A percentile compares a stretch with the other conserved stretches of the same genome.
phyloP scores from a whole-genome alignment of 1,139 yeast species.

The Petasospora fabianii region DNA sequence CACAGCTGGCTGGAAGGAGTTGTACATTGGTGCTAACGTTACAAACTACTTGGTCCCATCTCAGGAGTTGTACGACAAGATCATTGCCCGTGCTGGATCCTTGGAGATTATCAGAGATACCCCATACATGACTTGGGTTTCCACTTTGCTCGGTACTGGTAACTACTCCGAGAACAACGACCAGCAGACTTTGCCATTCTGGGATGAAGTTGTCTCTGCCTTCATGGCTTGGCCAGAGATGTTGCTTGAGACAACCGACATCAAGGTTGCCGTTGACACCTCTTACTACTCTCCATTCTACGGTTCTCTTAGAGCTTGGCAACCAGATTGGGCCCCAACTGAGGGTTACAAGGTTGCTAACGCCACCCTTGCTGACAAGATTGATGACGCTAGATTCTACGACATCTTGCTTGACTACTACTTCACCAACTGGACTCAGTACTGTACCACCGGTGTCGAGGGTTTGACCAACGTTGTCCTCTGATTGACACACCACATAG shows the following conservation, averaged over 20 bases:
- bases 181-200: conserved; percentile 35
- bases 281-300: conserved; percentile 39
- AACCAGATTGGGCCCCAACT: conserved; percentile 35
- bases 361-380: conserved; percentile 33
- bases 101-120: conserved; percentile 26
- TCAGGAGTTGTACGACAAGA: conserved; percentile 34
- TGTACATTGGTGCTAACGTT: conserved; percentile 39
- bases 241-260: conserved; percentile 29
- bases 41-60: conserved; percentile 39
- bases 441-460: conserved; percentile 27
- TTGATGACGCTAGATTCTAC: conserved; percentile 32
- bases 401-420: conserved; percentile 31
- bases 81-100: conserved; percentile 35
- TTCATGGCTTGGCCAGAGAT: conserved; percentile 36
- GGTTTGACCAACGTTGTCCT: conserved; percentile 10
- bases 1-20: conserved; percentile 37
- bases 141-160: conserved; percentile 32
- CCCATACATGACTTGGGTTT: conserved; percentile 30
- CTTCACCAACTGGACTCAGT: conserved; percentile 35
- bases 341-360: conserved; percentile 32
- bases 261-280: conserved; percentile 36
- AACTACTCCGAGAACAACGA: conserved; percentile 33
- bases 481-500: neutral
- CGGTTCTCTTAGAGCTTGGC: conserved; percentile 35
- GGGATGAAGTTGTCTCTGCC: conserved; percentile 40